Evolutionary conservation across 441 rosid genomes (phyloP).

Genomic region (Croton laevigatus): DNA sequence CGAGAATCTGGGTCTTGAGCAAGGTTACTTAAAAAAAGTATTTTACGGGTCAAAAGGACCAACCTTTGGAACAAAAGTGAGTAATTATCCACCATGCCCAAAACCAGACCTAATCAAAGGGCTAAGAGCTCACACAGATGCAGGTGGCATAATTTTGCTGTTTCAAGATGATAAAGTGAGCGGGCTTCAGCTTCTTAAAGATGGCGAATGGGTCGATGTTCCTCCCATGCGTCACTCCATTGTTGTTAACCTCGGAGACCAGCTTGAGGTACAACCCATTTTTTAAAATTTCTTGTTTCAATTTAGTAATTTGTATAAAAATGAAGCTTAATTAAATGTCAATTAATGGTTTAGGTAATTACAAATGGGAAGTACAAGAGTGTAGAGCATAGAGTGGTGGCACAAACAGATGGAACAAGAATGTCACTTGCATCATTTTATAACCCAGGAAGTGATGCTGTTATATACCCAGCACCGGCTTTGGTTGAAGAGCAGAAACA

Average conservation of each 20-base stretch:
- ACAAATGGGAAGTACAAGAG: conserved; percentile 95
- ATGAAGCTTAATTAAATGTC: too few relatives aligned
- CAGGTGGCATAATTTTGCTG: conserved; percentile 83
- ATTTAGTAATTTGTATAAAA: too few relatives aligned
- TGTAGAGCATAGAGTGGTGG: conserved; percentile 71
- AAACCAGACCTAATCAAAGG: conserved; percentile 87
- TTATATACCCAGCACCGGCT: conserved; percentile 77
- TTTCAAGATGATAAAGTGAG: conserved; percentile 85
- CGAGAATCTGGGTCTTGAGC: conserved; percentile 80
- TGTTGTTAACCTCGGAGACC: conserved; percentile 92
- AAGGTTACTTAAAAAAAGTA: conserved; percentile 71
- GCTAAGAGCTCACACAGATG: conserved; percentile 90
- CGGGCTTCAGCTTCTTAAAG: conserved; percentile 92
- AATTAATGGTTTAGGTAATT: conserved; percentile 46
- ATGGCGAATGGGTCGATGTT: conserved; percentile 81
- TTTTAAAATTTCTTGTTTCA: background rate
- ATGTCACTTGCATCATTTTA: conserved; percentile 97
- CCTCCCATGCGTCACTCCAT: conserved; percentile 94
- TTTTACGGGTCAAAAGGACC: conserved; percentile 70
- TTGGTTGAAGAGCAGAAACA: conserved; percentile 44
- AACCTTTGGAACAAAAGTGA: conserved; percentile 83
- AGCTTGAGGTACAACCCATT: conserved; percentile 57
- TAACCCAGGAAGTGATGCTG: conserved; percentile 85
- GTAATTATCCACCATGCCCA: conserved; percentile 94
- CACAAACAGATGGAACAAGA: conserved; percentile 68